Evolutionary conservation across 2,329 filamentous ascomycete genomes (phyloP), one percentile per base, ranked within the genome.

Genomic region (Pestalotiopsis sp.): DNA sequence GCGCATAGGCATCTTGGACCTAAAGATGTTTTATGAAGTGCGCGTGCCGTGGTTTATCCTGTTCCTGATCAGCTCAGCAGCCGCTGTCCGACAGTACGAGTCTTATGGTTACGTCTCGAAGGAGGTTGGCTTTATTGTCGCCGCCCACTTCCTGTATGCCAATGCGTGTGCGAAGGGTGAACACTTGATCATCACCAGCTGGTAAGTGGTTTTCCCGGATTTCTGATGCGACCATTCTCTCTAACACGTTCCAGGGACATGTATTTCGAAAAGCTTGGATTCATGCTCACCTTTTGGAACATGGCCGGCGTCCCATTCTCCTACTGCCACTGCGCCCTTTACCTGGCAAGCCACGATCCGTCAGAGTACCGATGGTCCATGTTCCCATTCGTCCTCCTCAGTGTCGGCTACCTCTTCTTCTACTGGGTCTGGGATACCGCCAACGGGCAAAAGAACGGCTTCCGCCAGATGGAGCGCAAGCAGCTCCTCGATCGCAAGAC

Each of bases 241-340:
- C 36, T 13, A 5, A 25, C 40, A 11, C 2, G 4, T 13, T 11
- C 1, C 17, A 38, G 59, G 12, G 31, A 62, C 6, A 41, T 57
- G 41, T 63, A 27, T 25, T 6, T 67, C 20, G 59, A 56, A 31
- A 63, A 52, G 40, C 41, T 93, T 89, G 94, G 94, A 63, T 97
- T 97, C 85, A 97, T 97, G 94, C 89, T 97, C 73, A 97, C 96
- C 80, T 97, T 97, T 88, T 97, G 94, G 94, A 97, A 97, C 82
- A 85, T 97, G 78, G 94, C 94, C 57, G 94, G 94, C 73, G 94
- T 97, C 31, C 94, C 94, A 13, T 86, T 97, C 67, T 94, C 90
- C 67, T 97, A 97, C 86, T 97, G 94, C 84, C 94, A 97, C 85
- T 96, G 93, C 87, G 95, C 93, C 61, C 89, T 97, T 75, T 97